Conservation (phyloP, 768 basidiomycete genomes). For the Dendrothele bispora region DNA sequence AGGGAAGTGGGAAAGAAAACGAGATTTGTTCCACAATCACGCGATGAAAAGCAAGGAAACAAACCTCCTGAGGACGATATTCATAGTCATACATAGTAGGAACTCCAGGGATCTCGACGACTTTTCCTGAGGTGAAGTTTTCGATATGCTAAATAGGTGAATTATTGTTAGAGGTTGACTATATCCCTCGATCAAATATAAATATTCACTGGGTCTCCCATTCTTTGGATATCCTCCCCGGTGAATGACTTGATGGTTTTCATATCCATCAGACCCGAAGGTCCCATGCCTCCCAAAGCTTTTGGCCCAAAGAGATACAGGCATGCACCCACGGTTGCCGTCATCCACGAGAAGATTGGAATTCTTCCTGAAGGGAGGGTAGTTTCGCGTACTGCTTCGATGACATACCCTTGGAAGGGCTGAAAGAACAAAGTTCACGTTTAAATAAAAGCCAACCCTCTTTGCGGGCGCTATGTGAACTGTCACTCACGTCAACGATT, state of each 20-base stretch:
- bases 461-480: background rate
- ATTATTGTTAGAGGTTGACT: too few relatives aligned
- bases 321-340: slow-evolving; percentile 1
- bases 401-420: slow-evolving; percentile 3
- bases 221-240: too few relatives aligned
- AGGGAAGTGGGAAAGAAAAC: too few relatives aligned
- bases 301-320: background rate
- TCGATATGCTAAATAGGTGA: too few relatives aligned
- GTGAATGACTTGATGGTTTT: too few relatives aligned
- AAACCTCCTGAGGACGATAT: slow-evolving; percentile 4
- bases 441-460: background rate
- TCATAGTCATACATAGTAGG: slow-evolving; percentile 8
- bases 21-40: too few relatives aligned
- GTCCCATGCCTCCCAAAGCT: background rate
- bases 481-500: background rate
- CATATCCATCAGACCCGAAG: too few relatives aligned
- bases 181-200: too few relatives aligned
- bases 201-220: too few relatives aligned
- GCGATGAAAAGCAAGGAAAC: background rate
- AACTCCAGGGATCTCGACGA: background rate
- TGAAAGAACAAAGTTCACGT: background rate
- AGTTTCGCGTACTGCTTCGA: background rate
- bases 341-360: slow-evolving; percentile 3
- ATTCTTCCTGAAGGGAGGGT: background rate
- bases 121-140: slow-evolving; percentile 1